A percentile compares a stretch with the other conserved stretches of the same genome.
phyloP scores from a whole-genome alignment of 2,329 filamentous ascomycete genomes.

The Grosmannia penicillata region DNA sequence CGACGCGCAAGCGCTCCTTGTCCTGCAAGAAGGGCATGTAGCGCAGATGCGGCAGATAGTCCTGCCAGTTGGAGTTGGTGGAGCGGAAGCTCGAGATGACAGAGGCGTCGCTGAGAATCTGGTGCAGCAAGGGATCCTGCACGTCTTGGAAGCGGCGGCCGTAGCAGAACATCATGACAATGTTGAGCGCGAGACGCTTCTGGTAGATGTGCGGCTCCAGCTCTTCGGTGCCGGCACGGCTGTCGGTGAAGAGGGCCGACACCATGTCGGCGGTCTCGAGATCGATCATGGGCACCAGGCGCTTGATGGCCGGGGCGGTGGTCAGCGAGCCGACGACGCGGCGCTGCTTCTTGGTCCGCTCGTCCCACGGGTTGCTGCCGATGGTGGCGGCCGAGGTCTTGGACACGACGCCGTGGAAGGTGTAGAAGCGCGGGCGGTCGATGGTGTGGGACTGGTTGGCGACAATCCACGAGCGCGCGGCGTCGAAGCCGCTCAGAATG shows the following conservation, averaged over 20 bases:
- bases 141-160: neutral
- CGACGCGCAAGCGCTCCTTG: neutral
- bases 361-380: conserved; percentile 2
- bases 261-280: conserved; percentile 3
- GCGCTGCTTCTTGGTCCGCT: conserved; percentile 3
- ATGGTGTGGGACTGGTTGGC: conserved; percentile 2
- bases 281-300: neutral
- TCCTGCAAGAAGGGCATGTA: too few relatives aligned
- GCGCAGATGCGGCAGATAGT: conserved; percentile 2
- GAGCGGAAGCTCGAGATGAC: conserved; percentile 2
- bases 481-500: conserved; percentile 1
- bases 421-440: conserved; percentile 3
- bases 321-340: conserved; percentile 2
- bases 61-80: conserved; percentile 1
- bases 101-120: conserved; percentile 2
- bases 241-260: neutral
- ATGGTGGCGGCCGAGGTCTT: conserved; percentile 1
- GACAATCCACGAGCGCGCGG: conserved; percentile 1
- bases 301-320: conserved; percentile 1
- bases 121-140: neutral
- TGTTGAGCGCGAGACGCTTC: conserved; percentile 4
- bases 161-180: conserved; percentile 4
- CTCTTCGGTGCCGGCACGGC: neutral
- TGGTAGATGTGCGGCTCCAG: conserved; percentile 2
- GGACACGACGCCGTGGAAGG: conserved; percentile 4